phyloP scores from a whole-genome alignment of 169 alveolate genomes.

The Plasmodium vivax region DNA sequence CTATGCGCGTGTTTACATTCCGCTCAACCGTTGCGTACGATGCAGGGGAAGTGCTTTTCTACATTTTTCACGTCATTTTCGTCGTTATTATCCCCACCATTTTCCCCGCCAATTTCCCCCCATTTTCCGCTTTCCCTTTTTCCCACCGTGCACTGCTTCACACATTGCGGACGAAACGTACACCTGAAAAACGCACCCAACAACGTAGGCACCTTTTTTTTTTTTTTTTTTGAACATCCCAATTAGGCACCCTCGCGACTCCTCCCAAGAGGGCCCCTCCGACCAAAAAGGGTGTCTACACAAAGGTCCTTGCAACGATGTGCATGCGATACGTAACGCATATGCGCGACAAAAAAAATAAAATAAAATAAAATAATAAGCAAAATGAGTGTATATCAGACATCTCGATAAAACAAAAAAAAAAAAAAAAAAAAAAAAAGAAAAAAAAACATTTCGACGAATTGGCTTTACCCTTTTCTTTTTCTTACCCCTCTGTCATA shows the following conservation, averaged over 20 bases:
- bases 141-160: background rate
- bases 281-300: background rate
- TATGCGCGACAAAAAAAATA: background rate
- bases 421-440: background rate
- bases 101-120: background rate
- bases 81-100: background rate
- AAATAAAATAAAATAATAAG: background rate
- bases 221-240: background rate
- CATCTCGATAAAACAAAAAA: background rate
- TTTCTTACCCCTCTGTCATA: background rate
- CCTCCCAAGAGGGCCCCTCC: background rate
- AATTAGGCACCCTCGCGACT: background rate
- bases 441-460: background rate
- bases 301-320: background rate
- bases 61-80: background rate
- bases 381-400: background rate
- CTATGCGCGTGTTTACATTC: background rate
- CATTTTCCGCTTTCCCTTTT: background rate
- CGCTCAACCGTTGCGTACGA: background rate
- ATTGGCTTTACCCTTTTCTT: background rate
- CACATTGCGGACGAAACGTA: background rate
- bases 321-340: background rate
- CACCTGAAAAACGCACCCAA: background rate
- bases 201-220: background rate
- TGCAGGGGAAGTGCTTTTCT: background rate